Evolutionary conservation across 768 basidiomycete genomes (phyloP).

Genomic region (Tulasnella calospora): DNA sequence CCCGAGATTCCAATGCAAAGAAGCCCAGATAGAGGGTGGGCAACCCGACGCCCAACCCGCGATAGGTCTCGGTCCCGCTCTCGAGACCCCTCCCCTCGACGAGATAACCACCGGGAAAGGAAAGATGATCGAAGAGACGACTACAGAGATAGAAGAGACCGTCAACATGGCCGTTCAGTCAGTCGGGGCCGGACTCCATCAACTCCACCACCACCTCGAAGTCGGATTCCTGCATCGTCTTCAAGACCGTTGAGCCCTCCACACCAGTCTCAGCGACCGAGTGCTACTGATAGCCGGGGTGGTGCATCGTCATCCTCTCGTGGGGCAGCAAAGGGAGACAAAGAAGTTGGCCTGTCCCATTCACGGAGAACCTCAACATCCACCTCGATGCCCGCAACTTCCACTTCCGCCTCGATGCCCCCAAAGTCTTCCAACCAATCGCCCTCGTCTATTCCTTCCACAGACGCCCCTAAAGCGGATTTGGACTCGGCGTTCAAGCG

Average conservation of each 20-base stretch:
- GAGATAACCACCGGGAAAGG: not conserved
- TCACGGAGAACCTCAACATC: not conserved
- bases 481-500: not conserved
- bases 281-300: not conserved
- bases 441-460: not conserved
- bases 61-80: not conserved
- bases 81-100: not conserved
- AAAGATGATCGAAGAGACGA: not conserved
- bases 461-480: not conserved
- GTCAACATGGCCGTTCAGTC: not conserved
- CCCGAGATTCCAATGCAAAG: not conserved
- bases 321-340: not conserved
- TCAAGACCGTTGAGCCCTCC: not conserved
- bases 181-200: not conserved
- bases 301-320: not conserved
- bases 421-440: not conserved
- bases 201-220: not conserved
- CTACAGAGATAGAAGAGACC: not conserved
- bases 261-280: not conserved
- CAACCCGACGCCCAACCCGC: not conserved
- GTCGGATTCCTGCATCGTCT: not conserved
- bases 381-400: not conserved
- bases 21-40: constrained; percentile 1
- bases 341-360: not conserved
- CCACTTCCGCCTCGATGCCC: not conserved